phyloP scores from a whole-genome alignment of 2,329 filamentous ascomycete genomes.

The Paracoccidioides brasiliensis region DNA sequence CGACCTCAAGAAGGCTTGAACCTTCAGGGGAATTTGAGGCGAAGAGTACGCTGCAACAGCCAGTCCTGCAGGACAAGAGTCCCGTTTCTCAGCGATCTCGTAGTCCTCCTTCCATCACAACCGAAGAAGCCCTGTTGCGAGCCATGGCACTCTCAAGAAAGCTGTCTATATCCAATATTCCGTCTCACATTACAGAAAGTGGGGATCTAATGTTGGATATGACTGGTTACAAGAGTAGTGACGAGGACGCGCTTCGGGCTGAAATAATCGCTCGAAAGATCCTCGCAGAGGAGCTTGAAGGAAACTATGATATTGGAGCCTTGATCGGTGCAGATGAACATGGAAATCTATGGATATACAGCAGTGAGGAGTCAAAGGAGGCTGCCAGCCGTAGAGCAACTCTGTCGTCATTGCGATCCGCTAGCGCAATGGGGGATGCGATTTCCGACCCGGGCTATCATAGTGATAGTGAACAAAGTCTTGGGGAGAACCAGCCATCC shows the following conservation, averaged over 20 bases:
- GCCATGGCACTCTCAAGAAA: constrained; percentile 77
- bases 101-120: constrained; percentile 63
- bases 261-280: constrained; percentile 91
- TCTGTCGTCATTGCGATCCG: constrained; percentile 39
- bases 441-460: constrained; percentile 90
- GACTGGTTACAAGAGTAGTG: constrained; percentile 89
- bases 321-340: constrained; percentile 90
- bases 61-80: background rate
- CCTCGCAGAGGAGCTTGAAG: constrained; percentile 80
- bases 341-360: constrained; percentile 99
- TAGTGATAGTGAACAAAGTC: constrained; percentile 62
- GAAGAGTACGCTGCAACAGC: background rate
- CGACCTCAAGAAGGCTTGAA: constrained; percentile 17
- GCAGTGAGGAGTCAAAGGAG: constrained; percentile 90
- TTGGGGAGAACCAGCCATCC: constrained; percentile 47
- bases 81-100: constrained; percentile 39
- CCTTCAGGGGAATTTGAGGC: background rate
- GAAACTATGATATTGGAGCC: constrained; percentile 90
- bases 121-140: constrained; percentile 65
- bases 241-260: constrained; percentile 80
- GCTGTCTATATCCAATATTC: constrained; percentile 80
- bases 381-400: constrained; percentile 57
- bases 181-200: constrained; percentile 77
- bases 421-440: constrained; percentile 58
- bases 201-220: constrained; percentile 97